Base-by-base conservation (phyloP, 2,329 filamentous ascomycete genomes). In the Cladorrhinum sp. region DNA sequence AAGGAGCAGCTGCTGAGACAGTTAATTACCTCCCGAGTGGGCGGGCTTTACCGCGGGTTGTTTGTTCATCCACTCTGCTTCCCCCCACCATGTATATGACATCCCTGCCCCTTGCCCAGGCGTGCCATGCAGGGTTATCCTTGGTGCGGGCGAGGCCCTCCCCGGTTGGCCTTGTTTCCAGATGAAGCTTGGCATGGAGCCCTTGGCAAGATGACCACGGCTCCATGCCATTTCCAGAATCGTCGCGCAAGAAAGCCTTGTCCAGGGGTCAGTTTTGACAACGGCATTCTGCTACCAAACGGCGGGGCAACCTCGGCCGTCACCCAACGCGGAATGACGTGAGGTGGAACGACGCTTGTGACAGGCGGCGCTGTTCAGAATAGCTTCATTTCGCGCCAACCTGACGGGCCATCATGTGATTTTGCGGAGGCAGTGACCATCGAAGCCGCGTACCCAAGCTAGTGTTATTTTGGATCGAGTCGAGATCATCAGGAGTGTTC, bases 181-280 rank as follows among this genome's bases (percentile, higher is more conserved):
- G 29, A 50, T 38, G 18, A 25, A 38, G 18, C 59, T 58, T 58
- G 59, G 54, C 59, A 24, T 32, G 23, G 22, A 50, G 24, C 45
- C 45, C 25, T 55, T 23, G 52, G 18, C 38, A 27, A 55, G 52
- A 55, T 38, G 41, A 41, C 23, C 32, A 36, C 38, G 36, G 16
- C 52, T 55, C 32, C 52, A 18, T 23, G 22, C 60, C 45, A 48
- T 62, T 58, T 56, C 55, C 58, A 56, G 50, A 58, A 58, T 58
- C 58, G 60, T 62, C 56, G 60, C 60, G 60, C 57, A 62, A 58
- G 50, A 49, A 50, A 36, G 32, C 9, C 32, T 3, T 36, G 10
- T 3, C 16, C 41, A 7, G 12, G 10, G 36, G 36, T 13, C 6
- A 41, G 36, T 16, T 41, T 41, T 41, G 36, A 41, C 36, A 41